Percentiles rank a stretch among this genome's conserved stretches.
These are phyloP conservation scores for Fusarium mangiferae DNA, from an alignment of 2,329 filamentous ascomycete species.

Conservation along the genomic window DNA sequence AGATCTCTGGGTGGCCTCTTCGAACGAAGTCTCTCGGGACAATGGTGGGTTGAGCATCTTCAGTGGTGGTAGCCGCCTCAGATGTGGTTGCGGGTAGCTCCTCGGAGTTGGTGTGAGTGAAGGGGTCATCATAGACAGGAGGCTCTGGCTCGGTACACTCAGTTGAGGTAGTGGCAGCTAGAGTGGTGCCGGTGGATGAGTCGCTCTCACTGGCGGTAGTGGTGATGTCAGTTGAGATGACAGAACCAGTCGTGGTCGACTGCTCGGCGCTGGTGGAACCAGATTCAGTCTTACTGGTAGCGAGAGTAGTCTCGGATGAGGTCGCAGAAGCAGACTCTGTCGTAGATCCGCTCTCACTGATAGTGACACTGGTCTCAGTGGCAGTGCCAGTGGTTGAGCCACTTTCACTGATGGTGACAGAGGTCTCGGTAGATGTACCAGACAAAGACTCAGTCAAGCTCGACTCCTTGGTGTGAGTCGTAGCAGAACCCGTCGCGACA, in stretches of 20 bases:
- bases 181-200: background rate
- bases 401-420: background rate
- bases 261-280: background rate
- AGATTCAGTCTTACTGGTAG: background rate
- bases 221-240: background rate
- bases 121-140: background rate
- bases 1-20: background rate
- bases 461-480: background rate
- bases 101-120: background rate
- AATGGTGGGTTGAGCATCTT: background rate
- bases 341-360: background rate
- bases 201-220: background rate
- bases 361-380: background rate
- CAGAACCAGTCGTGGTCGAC: background rate
- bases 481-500: background rate
- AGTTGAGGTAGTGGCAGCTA: background rate
- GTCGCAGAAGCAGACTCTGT: background rate
- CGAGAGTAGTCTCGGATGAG: background rate
- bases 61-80: background rate
- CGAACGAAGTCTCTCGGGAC: background rate
- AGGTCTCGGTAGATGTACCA: background rate
- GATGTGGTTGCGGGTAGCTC: background rate
- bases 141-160: background rate
- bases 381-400: background rate
- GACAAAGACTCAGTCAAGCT: background rate